Evolutionary conservation across 371 early-diverging fungal species (phyloP), one percentile per base, ranked within the genome.

Genomic region (Mucor sp.): DNA sequence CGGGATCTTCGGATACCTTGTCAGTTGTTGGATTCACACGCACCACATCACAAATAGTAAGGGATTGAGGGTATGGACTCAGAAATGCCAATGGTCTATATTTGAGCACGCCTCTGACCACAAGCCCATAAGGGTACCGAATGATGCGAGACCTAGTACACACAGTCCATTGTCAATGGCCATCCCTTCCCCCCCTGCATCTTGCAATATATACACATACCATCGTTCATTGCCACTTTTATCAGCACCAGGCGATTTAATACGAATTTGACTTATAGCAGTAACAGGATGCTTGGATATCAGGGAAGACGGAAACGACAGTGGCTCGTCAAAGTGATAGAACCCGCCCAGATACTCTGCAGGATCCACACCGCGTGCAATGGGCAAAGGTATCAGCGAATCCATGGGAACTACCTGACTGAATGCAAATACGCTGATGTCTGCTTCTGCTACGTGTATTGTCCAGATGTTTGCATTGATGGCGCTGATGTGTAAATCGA

Each of bases 381-480:
- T 25, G 47, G 37, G 48, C n/a, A 32, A 44, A 15, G 25, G 17
- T 3, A 25, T 48, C 23, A n/a, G n/a, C 3, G 55, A 9, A 41
- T 41, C 11, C 35, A 50, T 61, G 23, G 81, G 79, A 9, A 80
- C 83, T 21, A 80, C 65, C 37, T 83, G 75, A 64, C 83, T 83
- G 68, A 86, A 83, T 4, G 89, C 90, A 87, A 90, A 90, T 11
- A 90, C 76, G 30, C 84, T 83, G 19, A 90, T 80, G 60, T 90
- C 88, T 8, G 85, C 82, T 47, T 84, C 80, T 6, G 80, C 77
- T 4, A 90, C 72, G 57, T 77, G 77, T 1, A 89, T 75, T 23
- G 86, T 81, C 84, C 88, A 87, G 66, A 85, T 75, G 58, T 88
- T 88, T 28, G 74, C 72, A 65, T 90, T 90, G 32, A 76, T 75